Percentiles rank a stretch among this genome's conserved stretches.
Evolutionary conservation across 768 basidiomycete species (phyloP).

Genomic region (Mycena crocata): DNA sequence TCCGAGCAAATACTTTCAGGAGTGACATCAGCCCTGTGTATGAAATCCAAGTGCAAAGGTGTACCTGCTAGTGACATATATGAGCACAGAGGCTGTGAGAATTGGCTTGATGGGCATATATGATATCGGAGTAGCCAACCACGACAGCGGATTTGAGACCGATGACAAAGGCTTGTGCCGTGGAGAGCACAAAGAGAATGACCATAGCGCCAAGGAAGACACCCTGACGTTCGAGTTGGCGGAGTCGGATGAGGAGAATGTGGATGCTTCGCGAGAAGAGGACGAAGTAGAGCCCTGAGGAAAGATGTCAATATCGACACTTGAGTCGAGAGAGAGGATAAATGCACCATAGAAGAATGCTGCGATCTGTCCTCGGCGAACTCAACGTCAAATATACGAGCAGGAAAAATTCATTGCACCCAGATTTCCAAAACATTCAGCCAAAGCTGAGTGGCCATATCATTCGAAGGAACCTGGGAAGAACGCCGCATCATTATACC

Average conservation of each 20-base stretch:
- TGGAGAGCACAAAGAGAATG: slow-evolving; percentile 18
- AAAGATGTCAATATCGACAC: background rate
- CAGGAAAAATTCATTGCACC: background rate
- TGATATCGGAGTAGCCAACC: background rate
- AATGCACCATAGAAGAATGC: slow-evolving; percentile 14
- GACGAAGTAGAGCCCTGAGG: slow-evolving; percentile 10
- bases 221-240: slow-evolving; percentile 15
- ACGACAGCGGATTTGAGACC: slow-evolving; percentile 20
- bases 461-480: no score
- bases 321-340: background rate
- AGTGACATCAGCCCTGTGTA: background rate
- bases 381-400: background rate
- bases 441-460: no score
- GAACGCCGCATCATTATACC: no score
- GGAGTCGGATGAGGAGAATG: slow-evolving; percentile 20
- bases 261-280: slow-evolving; percentile 10
- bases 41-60: background rate
- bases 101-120: background rate
- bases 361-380: background rate
- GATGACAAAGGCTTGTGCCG: slow-evolving; percentile 8
- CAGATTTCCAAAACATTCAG: slow-evolving; percentile 9
- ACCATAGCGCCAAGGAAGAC: slow-evolving; percentile 15
- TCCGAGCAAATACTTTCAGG: slow-evolving; percentile 26
- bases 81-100: slow-evolving; percentile 6
- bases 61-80: slow-evolving; percentile 23